phyloP scores from a whole-genome alignment of 2,329 filamentous ascomycete genomes.

The Fusarium sp. region DNA sequence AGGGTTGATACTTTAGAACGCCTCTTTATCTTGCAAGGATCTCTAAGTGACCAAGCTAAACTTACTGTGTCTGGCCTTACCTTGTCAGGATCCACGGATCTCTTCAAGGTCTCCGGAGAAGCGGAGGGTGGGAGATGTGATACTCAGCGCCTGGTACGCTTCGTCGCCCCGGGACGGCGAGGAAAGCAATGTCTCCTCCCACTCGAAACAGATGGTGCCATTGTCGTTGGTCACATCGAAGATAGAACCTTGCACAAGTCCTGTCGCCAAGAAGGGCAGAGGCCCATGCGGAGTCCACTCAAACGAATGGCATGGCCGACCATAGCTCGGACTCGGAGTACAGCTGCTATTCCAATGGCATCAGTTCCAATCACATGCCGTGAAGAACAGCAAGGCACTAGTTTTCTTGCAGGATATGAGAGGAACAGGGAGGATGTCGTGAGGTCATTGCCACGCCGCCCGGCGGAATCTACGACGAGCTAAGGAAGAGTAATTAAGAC shows the following conservation, averaged over 20 bases:
- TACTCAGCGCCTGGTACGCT: neutral
- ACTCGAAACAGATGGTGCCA: neutral
- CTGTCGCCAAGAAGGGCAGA: neutral
- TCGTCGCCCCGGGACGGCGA: neutral
- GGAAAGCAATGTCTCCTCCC: neutral
- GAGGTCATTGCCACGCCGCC: too few species aligned
- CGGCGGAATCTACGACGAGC: too few species aligned
- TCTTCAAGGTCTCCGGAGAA: neutral
- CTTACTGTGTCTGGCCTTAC: constrained; percentile 6
- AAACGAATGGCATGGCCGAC: too few species aligned
- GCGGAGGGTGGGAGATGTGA: neutral
- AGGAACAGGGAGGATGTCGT: too few species aligned
- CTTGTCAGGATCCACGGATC: neutral
- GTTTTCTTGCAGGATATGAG: too few species aligned
- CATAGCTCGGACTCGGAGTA: too few species aligned
- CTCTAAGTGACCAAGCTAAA: neutral
- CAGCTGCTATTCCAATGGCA: too few species aligned
- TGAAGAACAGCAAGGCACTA: too few species aligned
- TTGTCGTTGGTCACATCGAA: neutral
- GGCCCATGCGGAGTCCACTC: too few species aligned
- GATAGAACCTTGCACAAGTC: neutral
- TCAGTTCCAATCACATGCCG: neutral
- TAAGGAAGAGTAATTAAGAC: too few species aligned
- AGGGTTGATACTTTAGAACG: neutral
- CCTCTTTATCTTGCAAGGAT: constrained; percentile 5